Evolutionary conservation across 106 monocot genomes (phyloP), one percentile per base, ranked within the genome.

Genomic region (Dioscorea zingiberensis): DNA sequence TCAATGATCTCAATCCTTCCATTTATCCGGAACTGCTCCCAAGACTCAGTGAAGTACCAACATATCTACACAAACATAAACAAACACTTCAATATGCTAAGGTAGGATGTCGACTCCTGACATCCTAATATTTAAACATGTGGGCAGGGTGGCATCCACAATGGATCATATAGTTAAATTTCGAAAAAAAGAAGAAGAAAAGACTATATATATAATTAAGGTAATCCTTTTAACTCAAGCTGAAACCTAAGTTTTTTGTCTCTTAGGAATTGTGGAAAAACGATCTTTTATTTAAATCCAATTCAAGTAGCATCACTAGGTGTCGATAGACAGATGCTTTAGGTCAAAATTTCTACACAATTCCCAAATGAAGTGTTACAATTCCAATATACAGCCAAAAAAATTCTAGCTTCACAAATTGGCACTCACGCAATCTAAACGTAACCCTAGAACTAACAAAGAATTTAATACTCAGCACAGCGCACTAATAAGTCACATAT

Each of bases 31-130:
- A 95, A 91, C 64, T 91, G 88, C 74, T 95, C 95, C 95, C 91
- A 95, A 2, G 87, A 81, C 7, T 87, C 94, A 27, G 81, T 85
- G 66, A 95, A 95, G 48, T 95, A 95, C 95, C 95, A 95, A 51
- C 88, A 95, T 66, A 85, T 77, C 95, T 95, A 62, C 30, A 74
- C 64, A 29, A 53, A 17, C 60, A 32, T 4, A 51, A 32, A 44
- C 17, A 21, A 55, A 4, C 27, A 27, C 10, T 38, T 38, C 38
- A 38, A 38, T 10, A 38, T 38, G 10, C 6, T 38, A 38, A 38
- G 38, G 38, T 6, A 38, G 38, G 18, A 32, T 32, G 6, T 29
- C 2, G 17, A 53, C 14, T 18, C 19, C 19, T 2, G 15, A 13
- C 15, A 15, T 18, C 51, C 16, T 18, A 1, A 19, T 13, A 5